A percentile compares a stretch with the other conserved stretches of the same genome.
Conservation (phyloP, 768 basidiomycete genomes). For the Chiua virens region DNA sequence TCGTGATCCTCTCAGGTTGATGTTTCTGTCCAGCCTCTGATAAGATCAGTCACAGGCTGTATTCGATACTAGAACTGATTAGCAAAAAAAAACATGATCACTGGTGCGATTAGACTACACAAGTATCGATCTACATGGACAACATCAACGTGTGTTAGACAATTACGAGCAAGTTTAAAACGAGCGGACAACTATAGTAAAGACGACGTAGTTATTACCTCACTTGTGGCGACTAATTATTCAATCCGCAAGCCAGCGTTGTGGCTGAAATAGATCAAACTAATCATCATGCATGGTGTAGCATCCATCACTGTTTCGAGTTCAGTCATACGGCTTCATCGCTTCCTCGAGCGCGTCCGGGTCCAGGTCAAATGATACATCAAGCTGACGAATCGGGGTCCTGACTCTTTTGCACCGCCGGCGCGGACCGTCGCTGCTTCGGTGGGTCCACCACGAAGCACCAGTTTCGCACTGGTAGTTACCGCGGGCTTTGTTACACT, state of each 20-base stretch:
- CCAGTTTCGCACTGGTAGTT: not conserved
- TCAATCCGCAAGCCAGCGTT: no score
- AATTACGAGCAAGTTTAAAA: not conserved
- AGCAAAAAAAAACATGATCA: not conserved
- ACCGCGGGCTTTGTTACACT: not conserved
- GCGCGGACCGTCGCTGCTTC: not conserved
- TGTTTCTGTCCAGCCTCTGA: no score
- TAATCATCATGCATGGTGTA: no score
- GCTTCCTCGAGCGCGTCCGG: constrained; percentile 29
- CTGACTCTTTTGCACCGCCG: not conserved
- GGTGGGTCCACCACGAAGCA: not conserved
- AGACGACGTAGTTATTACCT: no score
- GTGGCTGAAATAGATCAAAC: no score
- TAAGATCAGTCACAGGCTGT: no score
- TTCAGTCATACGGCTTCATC: constrained; percentile 32
- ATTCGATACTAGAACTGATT: no score
- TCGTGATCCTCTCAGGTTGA: no score
- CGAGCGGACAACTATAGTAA: not conserved
- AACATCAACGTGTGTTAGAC: constrained; percentile 7
- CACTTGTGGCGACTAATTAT: no score
- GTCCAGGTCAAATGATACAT: constrained; percentile 32
- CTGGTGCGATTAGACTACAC: not conserved
- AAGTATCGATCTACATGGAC: not conserved
- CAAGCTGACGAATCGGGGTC: constrained; percentile 33
- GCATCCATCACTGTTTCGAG: no score